These are phyloP conservation scores for Thalia dealbata DNA, from an alignment of 176 grass and related monocot genomes.

Conservation along the genomic window DNA sequence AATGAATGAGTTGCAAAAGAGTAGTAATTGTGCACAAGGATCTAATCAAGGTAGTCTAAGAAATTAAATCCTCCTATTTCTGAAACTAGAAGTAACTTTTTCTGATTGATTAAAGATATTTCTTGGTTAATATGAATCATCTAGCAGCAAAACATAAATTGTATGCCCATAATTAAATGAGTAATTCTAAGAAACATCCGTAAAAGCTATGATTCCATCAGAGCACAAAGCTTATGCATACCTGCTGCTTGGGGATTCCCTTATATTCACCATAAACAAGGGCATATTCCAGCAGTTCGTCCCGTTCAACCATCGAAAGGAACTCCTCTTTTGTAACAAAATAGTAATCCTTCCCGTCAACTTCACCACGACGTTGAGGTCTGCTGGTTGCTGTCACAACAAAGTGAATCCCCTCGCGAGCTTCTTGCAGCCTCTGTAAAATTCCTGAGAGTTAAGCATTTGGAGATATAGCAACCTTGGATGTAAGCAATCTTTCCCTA, in stretches of 20 bases:
- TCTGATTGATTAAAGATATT: too few relatives aligned
- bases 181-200: neutral
- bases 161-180: neutral
- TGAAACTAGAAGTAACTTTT: neutral
- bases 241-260: conserved; percentile 93
- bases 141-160: neutral
- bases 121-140: too few relatives aligned
- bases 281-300: conserved; percentile 75
- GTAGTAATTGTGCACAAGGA: neutral
- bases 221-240: conserved; percentile 15
- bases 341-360: conserved; percentile 91
- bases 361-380: conserved; percentile 48
- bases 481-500: neutral
- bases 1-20: neutral
- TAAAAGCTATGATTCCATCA: neutral
- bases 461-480: neutral
- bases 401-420: conserved; percentile 67
- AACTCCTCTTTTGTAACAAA: conserved; percentile 85
- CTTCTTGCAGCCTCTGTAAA: conserved; percentile 63
- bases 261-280: conserved; percentile 96
- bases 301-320: conserved; percentile 71
- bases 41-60: neutral
- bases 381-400: conserved; percentile 77
- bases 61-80: neutral
- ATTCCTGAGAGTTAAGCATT: neutral